Percentiles rank a stretch among this genome's conserved stretches.
phyloP scores from a whole-genome alignment of 139 green algal species.

The Chlorella sp. region DNA sequence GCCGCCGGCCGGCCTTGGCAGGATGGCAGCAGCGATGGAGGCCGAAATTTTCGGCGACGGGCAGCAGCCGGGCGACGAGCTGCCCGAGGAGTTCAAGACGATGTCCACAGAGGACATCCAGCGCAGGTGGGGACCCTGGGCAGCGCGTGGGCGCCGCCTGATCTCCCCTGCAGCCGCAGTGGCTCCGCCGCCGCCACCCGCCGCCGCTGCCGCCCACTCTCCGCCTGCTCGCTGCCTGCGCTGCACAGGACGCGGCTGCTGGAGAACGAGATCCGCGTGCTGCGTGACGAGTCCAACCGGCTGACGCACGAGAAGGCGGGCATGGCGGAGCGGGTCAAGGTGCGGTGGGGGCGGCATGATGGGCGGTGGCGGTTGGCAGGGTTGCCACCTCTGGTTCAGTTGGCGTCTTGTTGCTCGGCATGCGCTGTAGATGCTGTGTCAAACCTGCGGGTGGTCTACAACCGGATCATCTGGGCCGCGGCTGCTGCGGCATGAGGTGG shows the following conservation, averaged over 20 bases:
- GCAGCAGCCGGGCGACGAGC: slow-evolving; percentile 53
- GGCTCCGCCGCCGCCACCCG: neutral
- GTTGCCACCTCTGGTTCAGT: no score
- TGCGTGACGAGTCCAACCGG: slow-evolving; percentile 92
- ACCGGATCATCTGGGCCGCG: no score
- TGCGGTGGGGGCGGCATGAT: no score
- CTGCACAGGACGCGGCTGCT: slow-evolving; percentile 77
- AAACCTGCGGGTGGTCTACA: no score
- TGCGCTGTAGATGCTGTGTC: no score
- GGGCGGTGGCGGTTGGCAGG: no score
- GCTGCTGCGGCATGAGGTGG: no score
- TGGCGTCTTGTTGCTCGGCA: no score
- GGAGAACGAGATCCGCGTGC: slow-evolving; percentile 98
- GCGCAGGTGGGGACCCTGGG: slow-evolving; percentile 36
- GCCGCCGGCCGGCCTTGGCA: neutral
- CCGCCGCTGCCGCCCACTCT: neutral
- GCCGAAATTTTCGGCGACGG: slow-evolving; percentile 45
- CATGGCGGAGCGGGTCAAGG: slow-evolving; percentile 80
- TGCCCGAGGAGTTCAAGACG: slow-evolving; percentile 89
- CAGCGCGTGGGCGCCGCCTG: neutral
- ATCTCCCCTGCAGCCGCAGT: neutral
- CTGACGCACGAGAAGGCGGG: slow-evolving; percentile 84
- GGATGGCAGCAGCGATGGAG: slow-evolving; percentile 27
- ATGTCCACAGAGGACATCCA: slow-evolving; percentile 92
- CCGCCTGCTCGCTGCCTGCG: neutral